These are phyloP conservation scores for Penicillium aurantiogriseum DNA, from an alignment of 2,329 filamentous ascomycete genomes.

Conservation along the genomic window DNA sequence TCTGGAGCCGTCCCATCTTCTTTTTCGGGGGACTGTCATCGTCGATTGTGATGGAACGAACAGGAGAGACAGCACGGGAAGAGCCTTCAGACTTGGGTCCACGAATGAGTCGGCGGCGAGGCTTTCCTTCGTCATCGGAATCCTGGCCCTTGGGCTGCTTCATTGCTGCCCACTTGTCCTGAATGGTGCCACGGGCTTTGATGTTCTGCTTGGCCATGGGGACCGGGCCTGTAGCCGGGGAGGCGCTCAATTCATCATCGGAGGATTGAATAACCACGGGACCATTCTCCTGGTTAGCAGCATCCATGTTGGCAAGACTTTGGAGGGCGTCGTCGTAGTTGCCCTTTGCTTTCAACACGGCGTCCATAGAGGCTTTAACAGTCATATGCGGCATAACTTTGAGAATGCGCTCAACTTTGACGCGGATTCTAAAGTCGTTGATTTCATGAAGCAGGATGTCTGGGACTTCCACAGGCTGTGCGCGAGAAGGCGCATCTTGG, in stretches of 20 bases:
- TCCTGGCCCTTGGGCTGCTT: constrained; percentile 32
- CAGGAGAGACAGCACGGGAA: constrained; percentile 29
- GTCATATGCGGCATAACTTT: constrained; percentile 49
- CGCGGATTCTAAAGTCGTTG: constrained; percentile 48
- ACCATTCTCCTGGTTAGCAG: constrained; percentile 1
- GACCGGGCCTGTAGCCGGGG: constrained; percentile 15
- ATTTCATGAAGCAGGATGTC: constrained; percentile 52
- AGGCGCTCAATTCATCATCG: constrained; percentile 41
- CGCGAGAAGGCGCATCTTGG: constrained; percentile 47
- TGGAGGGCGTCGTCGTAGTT: constrained; percentile 57
- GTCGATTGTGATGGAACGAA: constrained; percentile 15
- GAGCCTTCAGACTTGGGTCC: constrained; percentile 29
- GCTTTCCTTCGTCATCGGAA: constrained; percentile 29
- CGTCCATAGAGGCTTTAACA: constrained; percentile 50
- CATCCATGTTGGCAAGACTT: constrained; percentile 40
- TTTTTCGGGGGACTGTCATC: constrained; percentile 28
- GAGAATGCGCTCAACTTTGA: constrained; percentile 54
- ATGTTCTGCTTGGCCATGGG: constrained; percentile 52
- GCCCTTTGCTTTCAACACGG: constrained; percentile 51
- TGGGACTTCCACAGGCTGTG: constrained; percentile 41
- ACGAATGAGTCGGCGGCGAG: constrained; percentile 40
- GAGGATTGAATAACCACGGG: constrained; percentile 30
- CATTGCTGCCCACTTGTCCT: constrained; percentile 57
- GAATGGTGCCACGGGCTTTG: constrained; percentile 56
- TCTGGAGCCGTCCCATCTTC: constrained; percentile 46